Percentiles rank a stretch among this genome's conserved stretches.
phyloP scores from a whole-genome alignment of 192 early-diverging fungal species.

The Backusella circina region DNA sequence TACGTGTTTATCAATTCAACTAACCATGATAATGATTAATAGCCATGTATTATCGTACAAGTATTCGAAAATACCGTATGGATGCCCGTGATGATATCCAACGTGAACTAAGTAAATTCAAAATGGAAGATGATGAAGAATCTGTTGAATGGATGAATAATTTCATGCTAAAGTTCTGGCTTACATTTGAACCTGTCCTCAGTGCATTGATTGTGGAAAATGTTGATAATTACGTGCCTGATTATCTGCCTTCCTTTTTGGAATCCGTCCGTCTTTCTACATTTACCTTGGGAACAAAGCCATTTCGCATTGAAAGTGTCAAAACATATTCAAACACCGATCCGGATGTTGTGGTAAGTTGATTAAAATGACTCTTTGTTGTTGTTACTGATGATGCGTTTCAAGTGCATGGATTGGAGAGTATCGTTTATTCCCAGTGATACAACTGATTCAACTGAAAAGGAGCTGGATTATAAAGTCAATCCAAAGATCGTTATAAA shows the following conservation, averaged over 20 bases:
- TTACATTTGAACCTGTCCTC: constrained; percentile 72
- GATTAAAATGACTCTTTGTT: not conserved
- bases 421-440: constrained; percentile 72
- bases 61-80: constrained; percentile 47
- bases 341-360: constrained; percentile 45
- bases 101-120: constrained; percentile 43
- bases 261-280: constrained; percentile 55
- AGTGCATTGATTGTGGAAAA: constrained; percentile 57
- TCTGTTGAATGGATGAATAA: constrained; percentile 76
- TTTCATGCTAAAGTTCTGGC: constrained; percentile 70
- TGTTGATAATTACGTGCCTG: constrained; percentile 58
- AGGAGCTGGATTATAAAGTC: constrained; percentile 49
- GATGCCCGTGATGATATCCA: constrained; percentile 50
- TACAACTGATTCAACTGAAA: constrained; percentile 44
- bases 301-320: constrained; percentile 54
- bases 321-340: constrained; percentile 59
- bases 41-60: constrained; percentile 55
- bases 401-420: constrained; percentile 69
- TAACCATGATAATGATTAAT: not conserved
- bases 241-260: constrained; percentile 59
- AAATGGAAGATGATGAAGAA: constrained; percentile 51
- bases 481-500: constrained; percentile 75
- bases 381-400: not conserved
- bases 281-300: constrained; percentile 64
- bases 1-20: not conserved